Conservation (phyloP, 164 flowering plant genomes). For the Vitis amurensis region DNA sequence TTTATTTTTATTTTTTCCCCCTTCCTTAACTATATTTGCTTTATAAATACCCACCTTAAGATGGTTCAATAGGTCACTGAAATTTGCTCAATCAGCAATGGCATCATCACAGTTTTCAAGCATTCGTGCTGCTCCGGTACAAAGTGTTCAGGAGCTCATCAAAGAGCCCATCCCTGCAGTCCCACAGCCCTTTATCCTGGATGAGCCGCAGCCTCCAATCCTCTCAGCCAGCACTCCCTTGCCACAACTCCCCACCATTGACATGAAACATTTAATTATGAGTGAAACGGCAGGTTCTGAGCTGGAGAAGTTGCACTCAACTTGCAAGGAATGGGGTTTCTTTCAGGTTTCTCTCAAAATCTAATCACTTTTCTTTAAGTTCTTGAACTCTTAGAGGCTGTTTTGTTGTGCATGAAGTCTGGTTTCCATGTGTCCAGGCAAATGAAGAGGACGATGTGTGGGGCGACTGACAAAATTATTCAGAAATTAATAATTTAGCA, state of each 20-base stretch:
- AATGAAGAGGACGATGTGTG: no score
- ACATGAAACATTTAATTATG: slow-evolving; percentile 16
- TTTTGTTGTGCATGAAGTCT: no score
- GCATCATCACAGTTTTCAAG: not conserved
- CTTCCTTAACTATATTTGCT: no score
- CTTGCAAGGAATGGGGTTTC: slow-evolving; percentile 52
- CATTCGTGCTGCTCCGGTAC: not conserved
- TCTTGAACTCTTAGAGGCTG: no score
- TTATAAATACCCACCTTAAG: no score
- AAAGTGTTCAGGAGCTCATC: slow-evolving; percentile 25
- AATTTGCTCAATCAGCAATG: not conserved
- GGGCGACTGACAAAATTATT: no score
- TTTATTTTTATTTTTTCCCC: no score
- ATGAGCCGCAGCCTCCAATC: slow-evolving; percentile 6
- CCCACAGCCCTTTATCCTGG: slow-evolving; percentile 5
- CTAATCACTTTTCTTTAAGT: no score
- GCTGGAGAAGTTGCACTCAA: slow-evolving; percentile 34
- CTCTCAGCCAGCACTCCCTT: not conserved
- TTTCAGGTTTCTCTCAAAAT: slow-evolving; percentile 33
- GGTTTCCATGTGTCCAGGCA: no score
- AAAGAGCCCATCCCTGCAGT: slow-evolving; percentile 12
- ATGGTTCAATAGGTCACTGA: no score
- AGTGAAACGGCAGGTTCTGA: slow-evolving; percentile 12
- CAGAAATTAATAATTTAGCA: no score
- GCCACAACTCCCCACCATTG: slow-evolving; percentile 17